A percentile compares a stretch with the other conserved stretches of the same genome.
Evolutionary conservation across 2,329 filamentous ascomycete species (phyloP).

Genomic region (Lasiodiplodia sp.): DNA sequence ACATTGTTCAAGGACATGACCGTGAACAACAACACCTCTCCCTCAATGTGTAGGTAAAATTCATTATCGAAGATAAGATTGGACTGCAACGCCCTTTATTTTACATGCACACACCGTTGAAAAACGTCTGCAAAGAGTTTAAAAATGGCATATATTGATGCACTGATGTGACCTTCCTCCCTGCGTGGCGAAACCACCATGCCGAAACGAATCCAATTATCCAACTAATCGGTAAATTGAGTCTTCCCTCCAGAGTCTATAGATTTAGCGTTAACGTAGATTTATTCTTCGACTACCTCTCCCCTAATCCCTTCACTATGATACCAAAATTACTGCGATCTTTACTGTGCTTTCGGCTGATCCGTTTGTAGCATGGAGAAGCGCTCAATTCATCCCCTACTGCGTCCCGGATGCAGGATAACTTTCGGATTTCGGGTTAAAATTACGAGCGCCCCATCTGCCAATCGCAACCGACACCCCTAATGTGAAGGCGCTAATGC

Average conservation of each 20-base stretch:
- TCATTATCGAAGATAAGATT: too few species aligned
- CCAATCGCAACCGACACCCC: neutral
- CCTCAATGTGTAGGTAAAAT: too few species aligned
- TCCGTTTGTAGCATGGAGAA: neutral
- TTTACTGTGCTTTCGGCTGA: neutral
- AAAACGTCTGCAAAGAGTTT: too few species aligned
- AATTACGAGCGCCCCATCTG: neutral
- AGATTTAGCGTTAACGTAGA: neutral
- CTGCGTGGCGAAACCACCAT: neutral
- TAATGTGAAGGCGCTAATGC: conserved; percentile 1
- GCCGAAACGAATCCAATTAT: neutral
- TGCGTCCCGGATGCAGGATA: neutral
- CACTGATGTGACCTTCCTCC: neutral
- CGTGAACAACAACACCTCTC: too few species aligned
- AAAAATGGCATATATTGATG: too few species aligned
- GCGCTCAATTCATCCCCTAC: neutral
- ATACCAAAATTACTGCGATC: neutral
- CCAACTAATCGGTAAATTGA: neutral
- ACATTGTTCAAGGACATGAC: too few species aligned
- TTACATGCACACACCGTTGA: too few species aligned
- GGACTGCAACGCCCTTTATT: too few species aligned
- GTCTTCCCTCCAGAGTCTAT: neutral
- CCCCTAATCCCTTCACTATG: neutral
- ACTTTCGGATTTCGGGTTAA: neutral
- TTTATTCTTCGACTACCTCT: neutral